Evolutionary conservation across 176 grass and related monocot species (phyloP).

Genomic region (Panicum miliaceum): DNA sequence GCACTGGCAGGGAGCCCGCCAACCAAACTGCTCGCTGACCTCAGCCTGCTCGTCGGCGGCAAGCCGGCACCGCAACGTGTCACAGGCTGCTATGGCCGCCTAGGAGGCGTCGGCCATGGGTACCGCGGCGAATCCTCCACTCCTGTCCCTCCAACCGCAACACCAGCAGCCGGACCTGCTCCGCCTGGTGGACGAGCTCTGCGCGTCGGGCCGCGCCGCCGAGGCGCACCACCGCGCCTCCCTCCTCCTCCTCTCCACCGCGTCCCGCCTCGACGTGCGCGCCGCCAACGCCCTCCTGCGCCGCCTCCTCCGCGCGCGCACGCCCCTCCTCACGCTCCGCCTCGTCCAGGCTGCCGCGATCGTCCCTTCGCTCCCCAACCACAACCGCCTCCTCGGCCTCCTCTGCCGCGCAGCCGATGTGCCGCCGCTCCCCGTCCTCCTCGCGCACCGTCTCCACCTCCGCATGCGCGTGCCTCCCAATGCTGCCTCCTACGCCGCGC

Average conservation of each 20-base stretch:
- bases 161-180: conserved; percentile 29
- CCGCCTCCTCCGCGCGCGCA: conserved; percentile 54
- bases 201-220: conserved; percentile 59
- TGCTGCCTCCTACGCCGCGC: conserved; percentile 61
- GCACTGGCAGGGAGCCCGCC: no score
- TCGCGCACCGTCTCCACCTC: conserved; percentile 60
- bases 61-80: background rate
- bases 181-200: conserved; percentile 54
- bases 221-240: conserved; percentile 81
- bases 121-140: background rate
- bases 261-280: conserved; percentile 36
- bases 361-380: conserved; percentile 58
- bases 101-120: background rate
- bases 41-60: background rate
- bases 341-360: conserved; percentile 53
- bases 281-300: conserved; percentile 48
- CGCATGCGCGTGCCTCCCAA: conserved; percentile 58
- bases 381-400: conserved; percentile 65
- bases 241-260: conserved; percentile 51
- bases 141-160: background rate
- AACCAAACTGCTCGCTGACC: no score
- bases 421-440: conserved; percentile 26
- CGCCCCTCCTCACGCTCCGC: conserved; percentile 66
- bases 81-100: background rate
- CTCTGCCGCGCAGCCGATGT: conserved; percentile 43